phyloP scores from a whole-genome alignment of 352 stramenopile genomes.

The Pythium periplocum region DNA sequence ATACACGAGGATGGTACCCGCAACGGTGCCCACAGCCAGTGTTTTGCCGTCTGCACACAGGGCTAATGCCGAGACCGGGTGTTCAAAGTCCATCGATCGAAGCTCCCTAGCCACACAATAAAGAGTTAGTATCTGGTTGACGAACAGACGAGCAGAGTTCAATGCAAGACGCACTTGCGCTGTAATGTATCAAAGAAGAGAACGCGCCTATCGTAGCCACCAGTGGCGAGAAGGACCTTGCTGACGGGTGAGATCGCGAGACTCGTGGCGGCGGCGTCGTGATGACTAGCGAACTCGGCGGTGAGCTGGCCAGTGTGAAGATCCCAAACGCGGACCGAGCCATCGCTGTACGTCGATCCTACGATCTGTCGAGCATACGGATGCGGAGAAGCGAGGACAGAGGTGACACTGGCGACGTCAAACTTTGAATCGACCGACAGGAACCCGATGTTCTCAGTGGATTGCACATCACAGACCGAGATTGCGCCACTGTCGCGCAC shows the following conservation, averaged over 20 bases:
- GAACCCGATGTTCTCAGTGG: constrained; percentile 39
- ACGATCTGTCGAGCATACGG: constrained; percentile 52
- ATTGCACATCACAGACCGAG: constrained; percentile 58
- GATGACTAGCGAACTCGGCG: constrained; percentile 49
- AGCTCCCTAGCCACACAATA: constrained; percentile 30
- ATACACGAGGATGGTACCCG: constrained; percentile 54
- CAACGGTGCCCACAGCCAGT: constrained; percentile 43
- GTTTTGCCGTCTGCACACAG: constrained; percentile 67
- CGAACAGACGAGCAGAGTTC: background rate
- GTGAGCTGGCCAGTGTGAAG: constrained; percentile 43
- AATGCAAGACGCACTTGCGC: constrained; percentile 33
- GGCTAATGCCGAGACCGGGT: constrained; percentile 49
- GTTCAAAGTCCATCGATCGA: constrained; percentile 47
- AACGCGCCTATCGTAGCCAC: constrained; percentile 57
- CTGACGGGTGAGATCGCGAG: constrained; percentile 63
- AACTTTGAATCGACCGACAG: constrained; percentile 41
- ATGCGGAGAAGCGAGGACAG: constrained; percentile 53
- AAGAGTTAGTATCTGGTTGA: constrained; percentile 1
- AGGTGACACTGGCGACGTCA: constrained; percentile 42
- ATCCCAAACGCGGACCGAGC: constrained; percentile 67
- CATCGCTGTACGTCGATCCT: constrained; percentile 51
- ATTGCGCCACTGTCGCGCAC: constrained; percentile 40
- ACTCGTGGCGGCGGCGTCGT: constrained; percentile 48
- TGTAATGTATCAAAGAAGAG: constrained; percentile 71
- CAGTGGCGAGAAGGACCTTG: constrained; percentile 56